Evolutionary conservation across 352 stramenopile species (phyloP), one percentile per base, ranked within the genome.

Genomic region (Globisporangium cylindrosporum): DNA sequence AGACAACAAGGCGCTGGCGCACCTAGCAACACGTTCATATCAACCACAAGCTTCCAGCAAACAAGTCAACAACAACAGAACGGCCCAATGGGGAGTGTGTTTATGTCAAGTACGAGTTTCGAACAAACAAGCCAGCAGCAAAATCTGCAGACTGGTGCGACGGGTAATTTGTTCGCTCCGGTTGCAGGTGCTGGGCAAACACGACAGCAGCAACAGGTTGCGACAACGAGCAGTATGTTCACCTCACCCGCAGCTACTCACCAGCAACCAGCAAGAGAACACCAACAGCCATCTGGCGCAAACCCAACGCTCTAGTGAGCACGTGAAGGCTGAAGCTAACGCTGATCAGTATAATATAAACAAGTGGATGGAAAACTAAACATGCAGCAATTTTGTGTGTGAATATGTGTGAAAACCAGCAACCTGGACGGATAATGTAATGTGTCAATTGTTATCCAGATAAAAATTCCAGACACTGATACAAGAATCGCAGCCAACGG

Each of bases 401-500:
- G 32, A 38, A 38, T 53, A 22, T 62, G 34, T 29, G 18, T 48
- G 32, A 36, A 32, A 12, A n/a, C 18, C 34, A 4, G 18, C 24
- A 58, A 36, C 27, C n/a, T 41, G 54, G 24, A 59, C 48, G 6
- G 29, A 38, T n/a, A 46, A 46, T 22, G 2, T 22, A 1, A 46
- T 22, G 2, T 22, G 1, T 74, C 55, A 72, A 14, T 29, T 64
- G 14, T 78, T 66, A 10, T 82, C 75, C 22, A 71, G 59, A 68
- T 84, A 98, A 64, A 98, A 95, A 67, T 98, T 98, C 91, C 91
- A 98, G 43, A 98, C 73, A 63, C 87, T 94, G 60, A 98, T 79
- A 65, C 92, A 97, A 62, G 87, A 89, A 70, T 98, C 93, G 8
- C 77, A 71, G n/a, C 88, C 91, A 22, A 96, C 91, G 5, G 88